A percentile compares a stretch with the other conserved stretches of the same genome.
phyloP scores from a whole-genome alignment of 1,284 basidiomycete genomes.

The Tremellales sp. region DNA sequence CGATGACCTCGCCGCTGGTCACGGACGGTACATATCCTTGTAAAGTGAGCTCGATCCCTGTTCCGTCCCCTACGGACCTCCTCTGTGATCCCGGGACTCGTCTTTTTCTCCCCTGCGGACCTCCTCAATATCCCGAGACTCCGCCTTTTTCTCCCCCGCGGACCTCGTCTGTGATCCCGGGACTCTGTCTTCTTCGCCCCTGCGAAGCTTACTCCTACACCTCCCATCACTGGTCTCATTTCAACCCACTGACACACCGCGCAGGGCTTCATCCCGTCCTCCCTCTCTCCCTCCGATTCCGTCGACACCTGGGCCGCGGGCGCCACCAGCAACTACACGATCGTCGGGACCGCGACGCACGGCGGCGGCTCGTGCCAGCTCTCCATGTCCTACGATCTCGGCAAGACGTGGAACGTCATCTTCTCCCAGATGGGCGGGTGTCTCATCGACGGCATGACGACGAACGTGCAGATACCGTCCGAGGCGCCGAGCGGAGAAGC shows the following conservation, averaged over 20 bases:
- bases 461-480: slow-evolving; percentile 40
- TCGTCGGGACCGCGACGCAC: slow-evolving; percentile 44
- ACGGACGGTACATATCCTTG: slow-evolving; percentile 47
- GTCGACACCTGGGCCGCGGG: slow-evolving; percentile 39
- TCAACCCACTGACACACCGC: not conserved
- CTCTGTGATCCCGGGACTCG: not conserved
- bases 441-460: slow-evolving; percentile 29
- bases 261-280: slow-evolving; percentile 43
- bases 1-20: slow-evolving; percentile 42
- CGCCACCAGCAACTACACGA: slow-evolving; percentile 28
- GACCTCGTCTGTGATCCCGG: not conserved
- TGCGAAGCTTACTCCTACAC: too few relatives aligned
- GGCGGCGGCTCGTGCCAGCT: slow-evolving; percentile 49
- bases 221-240: not conserved
- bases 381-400: slow-evolving; percentile 48
- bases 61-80: not conserved
- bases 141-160: not conserved
- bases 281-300: slow-evolving; percentile 22
- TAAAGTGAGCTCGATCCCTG: slow-evolving; percentile 31
- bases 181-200: not conserved
- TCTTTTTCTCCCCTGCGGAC: not conserved
- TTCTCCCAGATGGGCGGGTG: slow-evolving; percentile 47
- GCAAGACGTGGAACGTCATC: slow-evolving; percentile 48
- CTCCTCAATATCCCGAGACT: not conserved
- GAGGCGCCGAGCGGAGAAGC: slow-evolving; percentile 45